phyloP scores from a whole-genome alignment of 2,329 filamentous ascomycete species.

The Sclerotinia minor region DNA sequence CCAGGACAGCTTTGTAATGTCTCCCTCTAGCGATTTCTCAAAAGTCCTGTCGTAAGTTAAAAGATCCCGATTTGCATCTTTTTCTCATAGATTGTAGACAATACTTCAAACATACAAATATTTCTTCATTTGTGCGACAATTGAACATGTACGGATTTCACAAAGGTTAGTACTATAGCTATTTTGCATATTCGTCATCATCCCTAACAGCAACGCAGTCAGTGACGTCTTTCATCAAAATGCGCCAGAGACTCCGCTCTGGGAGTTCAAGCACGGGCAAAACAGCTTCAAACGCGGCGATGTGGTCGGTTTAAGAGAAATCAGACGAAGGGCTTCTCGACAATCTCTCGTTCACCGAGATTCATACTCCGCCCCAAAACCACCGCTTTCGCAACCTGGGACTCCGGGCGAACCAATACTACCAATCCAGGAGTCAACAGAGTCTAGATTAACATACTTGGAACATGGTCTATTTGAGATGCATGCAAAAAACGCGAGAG shows the following conservation, averaged over 20 bases:
- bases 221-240: conserved; percentile 98
- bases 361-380: conserved; percentile 77
- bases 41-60: conserved; percentile 88
- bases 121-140: conserved; percentile 96
- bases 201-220: conserved; percentile 55
- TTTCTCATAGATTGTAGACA: conserved; percentile 57
- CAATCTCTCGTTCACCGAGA: conserved; percentile 93
- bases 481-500: conserved; percentile 70
- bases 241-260: conserved; percentile 87
- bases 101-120: conserved; percentile 99
- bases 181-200: conserved; percentile 31
- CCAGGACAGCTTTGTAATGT: conserved; percentile 98
- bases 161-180: conserved; percentile 66
- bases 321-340: conserved; percentile 89
- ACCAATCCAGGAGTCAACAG: conserved; percentile 69
- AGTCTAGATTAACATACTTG: conserved; percentile 70
- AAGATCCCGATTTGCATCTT: conserved; percentile 19
- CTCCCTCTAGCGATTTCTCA: conserved; percentile 93
- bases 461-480: conserved; percentile 85
- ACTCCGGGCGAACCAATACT: conserved; percentile 80
- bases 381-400: conserved; percentile 72
- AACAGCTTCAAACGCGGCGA: conserved; percentile 97
- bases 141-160: conserved; percentile 99
- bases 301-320: conserved; percentile 85
- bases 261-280: conserved; percentile 98